Evolutionary conservation across 2,329 filamentous ascomycete species (phyloP), one percentile per base, ranked within the genome.

Genomic region (Sporothrix euskadiensis): DNA sequence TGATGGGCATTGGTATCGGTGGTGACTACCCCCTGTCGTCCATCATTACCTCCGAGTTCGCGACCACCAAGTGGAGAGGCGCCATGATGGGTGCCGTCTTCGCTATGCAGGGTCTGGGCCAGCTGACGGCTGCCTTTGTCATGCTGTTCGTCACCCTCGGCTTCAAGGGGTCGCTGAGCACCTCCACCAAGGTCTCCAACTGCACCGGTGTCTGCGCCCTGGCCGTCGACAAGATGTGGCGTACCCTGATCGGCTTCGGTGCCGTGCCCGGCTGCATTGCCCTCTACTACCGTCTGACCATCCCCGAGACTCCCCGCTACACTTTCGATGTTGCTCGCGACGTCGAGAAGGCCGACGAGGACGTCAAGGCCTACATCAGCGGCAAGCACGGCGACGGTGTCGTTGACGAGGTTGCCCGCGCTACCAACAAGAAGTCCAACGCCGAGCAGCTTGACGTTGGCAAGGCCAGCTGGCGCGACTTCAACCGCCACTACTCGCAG

Each of bases 161-260:
- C 66, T 94, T 93, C 85, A 91, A 89, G 81, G 83, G 86, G 19
- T 88, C 89, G 5, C 86, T 93, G 0, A 78, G 84, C 69, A 82
- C 82, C 0, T 87, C 88, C 16, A 79, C 83, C 39, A 83, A 83
- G 5, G 84, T 86, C 4, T 83, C 83, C 39, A 81, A 84, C 65
- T 96, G 93, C 78, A 84, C 84, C 32, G 90, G 88, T 35, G 87
- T 85, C 73, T 94, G 91, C 79, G 83, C 84, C 69, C 78, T 89
- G n/a, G 90, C 91, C 7, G 91, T 94, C 6, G 93, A 96, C 84
- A 94, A 94, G 86, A 94, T 94, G 91, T 96, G 93, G 93, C 88
- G 93, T 77, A 86, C 90, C 16, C 86, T 96, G 68, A 92, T 96
- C 79, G 93, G 92, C 14, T 92, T 94, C 78, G 93, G 93, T 77